Base-by-base conservation (phyloP, 192 early-diverging fungal genomes). In the Cetraspora pellucida region DNA sequence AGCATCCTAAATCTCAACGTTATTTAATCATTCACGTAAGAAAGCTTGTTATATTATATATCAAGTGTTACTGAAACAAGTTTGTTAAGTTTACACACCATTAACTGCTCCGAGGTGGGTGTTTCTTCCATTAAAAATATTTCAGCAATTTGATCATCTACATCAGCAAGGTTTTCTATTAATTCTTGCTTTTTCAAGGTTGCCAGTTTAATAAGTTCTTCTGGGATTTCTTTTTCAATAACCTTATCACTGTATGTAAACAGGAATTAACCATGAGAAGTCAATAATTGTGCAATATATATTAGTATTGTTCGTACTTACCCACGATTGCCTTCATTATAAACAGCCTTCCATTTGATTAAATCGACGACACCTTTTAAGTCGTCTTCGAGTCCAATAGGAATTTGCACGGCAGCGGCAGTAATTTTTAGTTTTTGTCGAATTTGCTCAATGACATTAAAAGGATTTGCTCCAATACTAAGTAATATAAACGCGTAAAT, bases 361-460 rank as follows among this genome's bases (percentile, higher is more conserved):
- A 99, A 78, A 84, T 99, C 97, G 23, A 99, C 91, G 16, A 98
- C 94, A 57, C 97, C 97, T 71, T 90, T 81, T 68, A 99, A 91
- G 44, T 93, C 84, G 63, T 91, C 89, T 79, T 99, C 97, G 28
- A 90, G 83, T 25, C 95, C 97, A 74, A 98, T 95, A 27, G 93
- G 93, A 45, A 93, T 88, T 81, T 95, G 92, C 73, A 95, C 67
- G 46, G 92, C 90, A 10, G 93, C 93, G 44, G 92, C 92, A 17
- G 88, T 86, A 64, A 94, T 82, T 81, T 89, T 91, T 45, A 95
- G 87, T 81, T 95, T 95, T 67, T 82, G 83, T 67, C 93, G 87
- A 57, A 95, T 86, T 86, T 93, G 93, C 9, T 93, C 92, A 52
- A 94, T 89, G 43, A 95, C 90, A 75, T 91, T 88, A 77, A 82